phyloP scores from a whole-genome alignment of 345 rosid species.

The Nasturtium officinale region DNA sequence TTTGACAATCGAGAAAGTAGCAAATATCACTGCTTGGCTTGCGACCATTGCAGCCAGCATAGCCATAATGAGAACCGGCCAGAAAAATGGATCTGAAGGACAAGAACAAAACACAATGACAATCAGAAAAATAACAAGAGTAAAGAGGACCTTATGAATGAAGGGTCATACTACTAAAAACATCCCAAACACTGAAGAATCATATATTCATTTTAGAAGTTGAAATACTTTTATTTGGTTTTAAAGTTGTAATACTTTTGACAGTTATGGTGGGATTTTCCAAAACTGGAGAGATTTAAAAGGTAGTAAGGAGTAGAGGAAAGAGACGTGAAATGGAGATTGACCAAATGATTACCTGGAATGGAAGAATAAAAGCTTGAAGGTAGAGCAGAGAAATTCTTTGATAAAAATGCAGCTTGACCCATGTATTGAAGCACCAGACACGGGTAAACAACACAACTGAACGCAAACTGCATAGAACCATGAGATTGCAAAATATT shows the following conservation, averaged over 20 bases:
- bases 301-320: background rate
- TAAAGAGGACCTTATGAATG: background rate
- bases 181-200: conserved; percentile 8
- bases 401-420: conserved; percentile 91
- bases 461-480: conserved; percentile 72
- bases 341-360: conserved; percentile 63
- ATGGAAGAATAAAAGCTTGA: conserved; percentile 80
- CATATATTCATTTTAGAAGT: conserved; percentile 4
- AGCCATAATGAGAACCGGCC: conserved; percentile 79
- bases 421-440: conserved; percentile 99
- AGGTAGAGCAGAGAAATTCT: conserved; percentile 61
- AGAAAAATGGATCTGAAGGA: conserved; percentile 63
- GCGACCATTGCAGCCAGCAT: conserved; percentile 80
- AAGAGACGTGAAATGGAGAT: conserved; percentile 19
- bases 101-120: conserved; percentile 27
- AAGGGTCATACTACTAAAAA: conserved; percentile 11
- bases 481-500: conserved; percentile 22
- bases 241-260: background rate
- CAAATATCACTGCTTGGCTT: conserved; percentile 81
- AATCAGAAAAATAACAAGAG: conserved; percentile 19
- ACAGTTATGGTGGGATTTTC: background rate
- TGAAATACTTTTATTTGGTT: background rate
- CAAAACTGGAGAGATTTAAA: conserved; percentile 2
- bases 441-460: conserved; percentile 80
- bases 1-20: conserved; percentile 75